A percentile compares a stretch with the other conserved stretches of the same genome.
Evolutionary conservation across 371 early-diverging fungal genomes (phyloP).

Genomic region (Rhizopus arrhizus): DNA sequence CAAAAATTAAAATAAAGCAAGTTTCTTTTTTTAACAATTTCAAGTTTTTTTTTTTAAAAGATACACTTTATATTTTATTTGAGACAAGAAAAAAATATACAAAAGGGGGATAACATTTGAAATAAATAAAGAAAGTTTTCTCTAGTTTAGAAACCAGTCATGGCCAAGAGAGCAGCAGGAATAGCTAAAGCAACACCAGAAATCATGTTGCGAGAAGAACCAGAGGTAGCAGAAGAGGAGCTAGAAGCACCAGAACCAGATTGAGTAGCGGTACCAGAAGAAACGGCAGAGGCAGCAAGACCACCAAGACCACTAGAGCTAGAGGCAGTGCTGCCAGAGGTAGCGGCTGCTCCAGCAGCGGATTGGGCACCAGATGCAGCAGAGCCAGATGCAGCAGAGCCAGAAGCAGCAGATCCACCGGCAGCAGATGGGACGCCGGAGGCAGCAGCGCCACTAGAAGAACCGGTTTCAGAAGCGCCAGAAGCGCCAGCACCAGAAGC

Average conservation of each 20-base stretch:
- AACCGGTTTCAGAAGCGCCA: conserved; percentile 10
- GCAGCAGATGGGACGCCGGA: conserved; percentile 1
- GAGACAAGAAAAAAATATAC: not conserved
- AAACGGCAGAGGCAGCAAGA: not conserved
- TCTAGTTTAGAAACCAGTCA: conserved; percentile 30
- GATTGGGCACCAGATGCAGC: conserved; percentile 3
- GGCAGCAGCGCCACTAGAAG: not conserved
- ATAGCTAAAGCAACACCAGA: conserved; percentile 25
- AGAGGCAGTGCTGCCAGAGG: conserved; percentile 5
- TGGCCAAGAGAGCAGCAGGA: conserved; percentile 25
- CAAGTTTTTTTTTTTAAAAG: not conserved
- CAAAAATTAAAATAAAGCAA: too few relatives aligned
- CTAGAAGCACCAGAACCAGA: not conserved
- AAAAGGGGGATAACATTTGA: not conserved
- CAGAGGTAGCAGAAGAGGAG: conserved; percentile 9
- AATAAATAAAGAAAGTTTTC: not conserved
- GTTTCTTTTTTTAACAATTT: too few relatives aligned
- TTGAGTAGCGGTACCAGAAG: conserved; percentile 1
- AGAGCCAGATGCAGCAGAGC: not conserved
- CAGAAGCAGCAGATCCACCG: conserved; percentile 5
- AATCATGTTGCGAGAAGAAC: conserved; percentile 18
- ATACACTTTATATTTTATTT: not conserved
- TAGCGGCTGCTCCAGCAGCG: conserved; percentile 8
- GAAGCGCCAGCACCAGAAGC: not conserved
- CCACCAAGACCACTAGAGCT: not conserved